Evolutionary conservation across 176 grass and related monocot genomes (phyloP).

Genomic region (Oryza australiensis): DNA sequence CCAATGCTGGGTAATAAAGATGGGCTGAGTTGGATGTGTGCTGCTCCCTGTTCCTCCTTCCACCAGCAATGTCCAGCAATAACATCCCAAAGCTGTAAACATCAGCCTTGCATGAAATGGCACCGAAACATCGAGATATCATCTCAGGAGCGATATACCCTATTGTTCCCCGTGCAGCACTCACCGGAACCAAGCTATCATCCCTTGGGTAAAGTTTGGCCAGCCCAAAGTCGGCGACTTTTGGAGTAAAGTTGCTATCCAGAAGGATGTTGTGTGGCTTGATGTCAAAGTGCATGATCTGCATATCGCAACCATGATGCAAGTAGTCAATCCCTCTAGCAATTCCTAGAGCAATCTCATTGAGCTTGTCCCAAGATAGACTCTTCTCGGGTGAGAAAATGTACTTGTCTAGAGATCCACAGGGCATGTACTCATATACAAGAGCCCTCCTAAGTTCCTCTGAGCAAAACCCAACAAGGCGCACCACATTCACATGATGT

Average conservation of each 20-base stretch:
- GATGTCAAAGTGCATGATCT: conserved; percentile 45
- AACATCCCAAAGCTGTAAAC: conserved; percentile 50
- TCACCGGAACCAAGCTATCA: background rate
- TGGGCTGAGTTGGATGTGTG: background rate
- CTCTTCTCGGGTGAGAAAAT: conserved; percentile 13
- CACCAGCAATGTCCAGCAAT: conserved; percentile 32
- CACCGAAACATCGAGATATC: background rate
- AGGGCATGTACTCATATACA: conserved; percentile 54
- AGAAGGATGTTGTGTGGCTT: conserved; percentile 56
- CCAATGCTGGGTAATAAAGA: conserved; percentile 28
- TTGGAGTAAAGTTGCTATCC: conserved; percentile 36
- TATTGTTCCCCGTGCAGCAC: too few species aligned
- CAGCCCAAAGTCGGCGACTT: conserved; percentile 46
- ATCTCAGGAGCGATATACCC: conserved; percentile 40
- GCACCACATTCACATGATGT: conserved; percentile 59
- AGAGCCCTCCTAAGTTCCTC: conserved; percentile 49
- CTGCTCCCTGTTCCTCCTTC: conserved; percentile 44
- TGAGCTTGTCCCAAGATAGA: too few species aligned
- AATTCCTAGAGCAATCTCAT: too few species aligned
- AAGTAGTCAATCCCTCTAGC: too few species aligned
- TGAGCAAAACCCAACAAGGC: conserved; percentile 49
- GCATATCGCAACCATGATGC: too few species aligned
- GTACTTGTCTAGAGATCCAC: conserved; percentile 53
- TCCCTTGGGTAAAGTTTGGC: conserved; percentile 41
- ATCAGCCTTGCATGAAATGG: conserved; percentile 35